Conservation (phyloP, 352 stramenopile species). For the Pythium utonaiense region DNA sequence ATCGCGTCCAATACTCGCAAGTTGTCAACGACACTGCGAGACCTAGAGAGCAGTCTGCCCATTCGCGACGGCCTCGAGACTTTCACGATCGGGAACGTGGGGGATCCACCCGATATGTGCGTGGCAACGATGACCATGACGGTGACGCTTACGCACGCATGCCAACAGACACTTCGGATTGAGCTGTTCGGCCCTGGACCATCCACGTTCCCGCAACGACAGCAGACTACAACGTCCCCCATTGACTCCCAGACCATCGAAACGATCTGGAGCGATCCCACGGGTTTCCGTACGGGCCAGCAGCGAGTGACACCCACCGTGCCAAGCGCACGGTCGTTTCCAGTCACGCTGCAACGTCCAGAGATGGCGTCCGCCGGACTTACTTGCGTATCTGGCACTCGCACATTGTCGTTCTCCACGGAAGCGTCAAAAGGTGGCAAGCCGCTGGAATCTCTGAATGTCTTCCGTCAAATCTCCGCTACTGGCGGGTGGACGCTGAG, state of each 20-base stretch:
- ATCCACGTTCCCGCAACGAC: conserved; percentile 44
- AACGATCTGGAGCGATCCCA: conserved; percentile 41
- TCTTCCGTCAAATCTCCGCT: conserved; percentile 55
- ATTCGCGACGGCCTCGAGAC: conserved; percentile 49
- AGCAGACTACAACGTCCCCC: conserved; percentile 39
- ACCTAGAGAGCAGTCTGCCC: conserved; percentile 32
- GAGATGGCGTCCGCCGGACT: conserved; percentile 31
- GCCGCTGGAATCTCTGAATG: conserved; percentile 41
- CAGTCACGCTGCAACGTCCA: conserved; percentile 42
- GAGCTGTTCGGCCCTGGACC: conserved; percentile 60
- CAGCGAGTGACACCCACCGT: conserved; percentile 31
- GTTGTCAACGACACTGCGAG: conserved; percentile 29
- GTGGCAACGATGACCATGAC: conserved; percentile 41
- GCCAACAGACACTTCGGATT: conserved; percentile 44
- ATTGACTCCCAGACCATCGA: conserved; percentile 33
- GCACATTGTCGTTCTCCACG: conserved; percentile 37
- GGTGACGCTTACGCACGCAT: conserved; percentile 55
- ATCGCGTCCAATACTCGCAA: conserved; percentile 40
- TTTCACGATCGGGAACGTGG: conserved; percentile 46
- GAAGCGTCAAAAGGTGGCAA: neutral
- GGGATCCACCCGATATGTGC: conserved; percentile 33
- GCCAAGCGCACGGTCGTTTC: conserved; percentile 41
- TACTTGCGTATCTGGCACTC: conserved; percentile 25
- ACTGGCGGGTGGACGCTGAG: conserved; percentile 59
- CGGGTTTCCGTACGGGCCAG: conserved; percentile 25